Percentiles rank a stretch among this genome's conserved stretches.
These are phyloP conservation scores for Lachnellula arida DNA, from an alignment of 2,329 filamentous ascomycete species.

Conservation along the genomic window DNA sequence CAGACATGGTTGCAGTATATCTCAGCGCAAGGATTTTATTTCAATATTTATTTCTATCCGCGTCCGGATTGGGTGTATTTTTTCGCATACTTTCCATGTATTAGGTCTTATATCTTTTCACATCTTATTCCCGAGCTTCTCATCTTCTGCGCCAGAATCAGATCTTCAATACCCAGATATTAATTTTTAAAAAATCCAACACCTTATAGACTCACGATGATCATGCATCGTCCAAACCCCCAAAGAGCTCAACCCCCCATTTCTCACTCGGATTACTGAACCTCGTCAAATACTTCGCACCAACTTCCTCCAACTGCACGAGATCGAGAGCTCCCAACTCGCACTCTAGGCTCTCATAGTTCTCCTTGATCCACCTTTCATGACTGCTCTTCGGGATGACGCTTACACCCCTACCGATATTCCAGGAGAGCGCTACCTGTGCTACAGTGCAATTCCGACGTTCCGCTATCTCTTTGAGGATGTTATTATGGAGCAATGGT, in stretches of 20 bases:
- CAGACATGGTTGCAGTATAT: too few species aligned
- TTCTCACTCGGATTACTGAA: conserved; percentile 30
- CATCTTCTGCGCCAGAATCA: too few species aligned
- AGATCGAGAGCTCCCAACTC: conserved; percentile 35
- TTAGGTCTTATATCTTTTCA: too few species aligned
- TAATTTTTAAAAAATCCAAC: too few species aligned
- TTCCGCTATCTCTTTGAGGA: conserved; percentile 36
- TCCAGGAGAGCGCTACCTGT: conserved; percentile 46
- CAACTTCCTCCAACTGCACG: conserved; percentile 30
- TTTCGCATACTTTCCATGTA: too few species aligned
- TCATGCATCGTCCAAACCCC: conserved; percentile 9
- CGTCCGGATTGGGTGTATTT: too few species aligned
- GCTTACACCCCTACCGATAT: conserved; percentile 40
- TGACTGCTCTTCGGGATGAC: conserved; percentile 49
- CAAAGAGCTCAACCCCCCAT: conserved; percentile 33
- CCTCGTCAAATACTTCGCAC: conserved; percentile 30
- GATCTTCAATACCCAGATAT: too few species aligned
- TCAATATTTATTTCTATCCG: too few species aligned
- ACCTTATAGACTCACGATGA: too few species aligned
- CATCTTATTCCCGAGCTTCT: too few species aligned
- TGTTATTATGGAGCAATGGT: conserved; percentile 37
- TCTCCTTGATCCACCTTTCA: conserved; percentile 40
- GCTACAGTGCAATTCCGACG: conserved; percentile 39
- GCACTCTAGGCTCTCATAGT: conserved; percentile 46
- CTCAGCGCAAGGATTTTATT: too few species aligned